Base-by-base conservation (phyloP, 345 rosid species). In the Clausena lansium region DNA sequence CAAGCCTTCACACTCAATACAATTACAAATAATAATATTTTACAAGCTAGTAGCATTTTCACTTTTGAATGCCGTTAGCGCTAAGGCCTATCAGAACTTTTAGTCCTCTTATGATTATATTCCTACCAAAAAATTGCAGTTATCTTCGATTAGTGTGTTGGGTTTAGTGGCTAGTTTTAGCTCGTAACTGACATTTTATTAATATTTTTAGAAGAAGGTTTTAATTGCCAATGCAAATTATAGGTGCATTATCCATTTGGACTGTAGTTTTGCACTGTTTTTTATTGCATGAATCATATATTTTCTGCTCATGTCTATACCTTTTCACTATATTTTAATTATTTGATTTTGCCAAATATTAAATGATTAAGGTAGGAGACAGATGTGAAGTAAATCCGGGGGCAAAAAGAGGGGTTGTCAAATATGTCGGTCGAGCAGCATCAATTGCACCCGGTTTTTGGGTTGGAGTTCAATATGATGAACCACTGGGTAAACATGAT, bases 321-420 rank as follows among this genome's bases (percentile, higher is more conserved):
- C 25, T 33, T 75, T 54, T 33, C 54, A 24, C 47, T 25, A 24
- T 13, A 4, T 17, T 80, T 77, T 65, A 20, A 35, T 59, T 70
- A 32, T 74, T 36, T 35, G 19, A 47, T 38, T 57, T 74, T 65
- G 57, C 28, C 10, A 41, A 64, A 32, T 27, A 22, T 60, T 61
- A 38, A 67, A 70, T 78, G 55, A 73, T 45, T 25, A 57, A 95
- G 98, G 91, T 90, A 62, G 97, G 93, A 80, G 92, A 92, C 77
- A 89, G 97, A 89, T 95, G 97, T 86, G 92, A 93, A 88, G 91
- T 95, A 88, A 95, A 92, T 79, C 93, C 92, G 3, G 97, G 98
- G 83, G 95, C 81, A 76, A 95, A 95, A 91, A 92, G 97, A 86
- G 98, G 98, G 79, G 76, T 85, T 60, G 89, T 93, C 82, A 95